Evolutionary conservation across 192 early-diverging fungal genomes (phyloP), one percentile per base, ranked within the genome.

Genomic region (Chytriomyces confervae): DNA sequence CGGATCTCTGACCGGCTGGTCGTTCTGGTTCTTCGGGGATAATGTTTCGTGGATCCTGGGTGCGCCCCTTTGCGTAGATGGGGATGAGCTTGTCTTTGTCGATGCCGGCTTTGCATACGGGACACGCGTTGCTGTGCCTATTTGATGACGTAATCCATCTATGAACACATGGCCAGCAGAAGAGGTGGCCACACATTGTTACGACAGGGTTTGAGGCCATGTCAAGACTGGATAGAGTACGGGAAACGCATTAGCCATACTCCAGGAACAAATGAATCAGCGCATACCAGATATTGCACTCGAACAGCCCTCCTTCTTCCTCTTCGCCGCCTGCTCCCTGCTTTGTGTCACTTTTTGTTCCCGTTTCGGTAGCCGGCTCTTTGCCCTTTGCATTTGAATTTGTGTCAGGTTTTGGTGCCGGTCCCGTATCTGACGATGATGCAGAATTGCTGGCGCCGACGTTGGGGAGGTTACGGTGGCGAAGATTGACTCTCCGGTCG

Each of bases 141-240:
- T 69, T 62, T 10, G 62, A 16, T 5, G 79, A 71, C 43, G 63
- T 16, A 63, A 82, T 78, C 84, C 84, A 85, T 16, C 69, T 50
- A 45, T 75, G 67, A 6, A 83, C 6, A 50, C 85, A 86, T 44
- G 79, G 76, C 83, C 82, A 87, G 69, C 86, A 87, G 72, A 79
- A 87, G 1, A 87, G 72, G 63, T 87, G 86, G n/a, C 86, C 86
- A 68, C 86, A 87, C 9, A 87, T 67, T 2, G 86, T 87, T 5
- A 87, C 79, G 18, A 87, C 78, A 3, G 86, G 81, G 62, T 82
- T 77, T 6, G 81, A 83, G 23, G 86, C 86, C 62, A 70, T 85
- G 44, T 87, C 86, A 16, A 87, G 75, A 61, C 85, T 83, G 43
- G 8, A 29, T 46, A 66, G 36, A 23, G 47, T 6, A 47, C n/a